A percentile compares a stretch with the other conserved stretches of the same genome.
Evolutionary conservation across 805 yeast species (phyloP).

Genomic region (Candida lessepsii): DNA sequence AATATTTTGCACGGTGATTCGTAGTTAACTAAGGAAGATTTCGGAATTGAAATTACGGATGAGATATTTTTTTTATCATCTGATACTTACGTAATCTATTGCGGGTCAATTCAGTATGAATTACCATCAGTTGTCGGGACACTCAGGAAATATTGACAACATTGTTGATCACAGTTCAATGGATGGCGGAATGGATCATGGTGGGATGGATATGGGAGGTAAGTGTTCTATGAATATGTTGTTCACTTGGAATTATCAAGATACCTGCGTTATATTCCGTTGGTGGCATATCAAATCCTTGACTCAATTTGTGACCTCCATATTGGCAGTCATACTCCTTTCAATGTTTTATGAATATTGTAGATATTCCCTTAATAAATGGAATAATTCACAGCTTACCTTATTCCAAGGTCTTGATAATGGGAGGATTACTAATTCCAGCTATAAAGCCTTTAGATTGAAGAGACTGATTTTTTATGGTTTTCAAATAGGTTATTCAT

Average conservation of each 20-base stretch:
- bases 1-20: too few species aligned
- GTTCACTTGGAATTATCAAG: constrained; percentile 74
- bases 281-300: constrained; percentile 76
- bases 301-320: constrained; percentile 50
- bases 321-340: constrained; percentile 47
- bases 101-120: background rate
- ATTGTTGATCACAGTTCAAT: constrained; percentile 2
- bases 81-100: constrained; percentile 1
- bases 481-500: constrained; percentile 65
- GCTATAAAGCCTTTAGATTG: constrained; percentile 16
- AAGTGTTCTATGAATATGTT: constrained; percentile 68
- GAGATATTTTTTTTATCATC: constrained; percentile 1
- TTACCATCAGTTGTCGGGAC: background rate
- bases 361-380: constrained; percentile 26
- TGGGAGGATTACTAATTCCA: constrained; percentile 5
- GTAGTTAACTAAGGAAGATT: background rate
- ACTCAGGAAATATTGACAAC: background rate
- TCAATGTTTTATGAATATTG: constrained; percentile 63
- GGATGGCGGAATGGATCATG: constrained; percentile 12
- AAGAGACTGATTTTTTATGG: constrained; percentile 53
- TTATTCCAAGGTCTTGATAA: constrained; percentile 7
- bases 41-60: constrained; percentile 2
- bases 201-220: constrained; percentile 13
- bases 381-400: constrained; percentile 23
- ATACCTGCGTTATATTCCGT: constrained; percentile 68